phyloP scores from a whole-genome alignment of 805 yeast genomes.

The Ogataea corticis region DNA sequence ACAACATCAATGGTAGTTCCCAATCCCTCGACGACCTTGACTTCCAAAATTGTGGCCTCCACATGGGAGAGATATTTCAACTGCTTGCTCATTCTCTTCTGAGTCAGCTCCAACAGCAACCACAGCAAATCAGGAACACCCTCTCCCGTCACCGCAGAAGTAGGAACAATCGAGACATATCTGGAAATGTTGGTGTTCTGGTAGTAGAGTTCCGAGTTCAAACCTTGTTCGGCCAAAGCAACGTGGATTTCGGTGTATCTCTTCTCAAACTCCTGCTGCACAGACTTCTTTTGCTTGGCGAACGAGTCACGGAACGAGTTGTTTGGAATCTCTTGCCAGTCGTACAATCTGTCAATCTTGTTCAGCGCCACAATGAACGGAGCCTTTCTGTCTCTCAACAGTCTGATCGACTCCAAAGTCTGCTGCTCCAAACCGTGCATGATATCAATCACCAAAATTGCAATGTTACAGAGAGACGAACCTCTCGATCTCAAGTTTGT shows the following conservation, averaged over 20 bases:
- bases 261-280: constrained; percentile 88
- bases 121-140: constrained; percentile 99
- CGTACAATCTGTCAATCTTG: constrained; percentile 96
- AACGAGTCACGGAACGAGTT: constrained; percentile 95
- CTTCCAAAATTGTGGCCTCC: constrained; percentile 96
- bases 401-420: constrained; percentile 89
- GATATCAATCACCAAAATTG: constrained; percentile 95
- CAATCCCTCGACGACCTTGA: constrained; percentile 96
- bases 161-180: constrained; percentile 94
- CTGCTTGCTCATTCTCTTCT: constrained; percentile 98
- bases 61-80: constrained; percentile 91
- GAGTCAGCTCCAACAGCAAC: constrained; percentile 92
- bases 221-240: constrained; percentile 95
- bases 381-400: constrained; percentile 94
- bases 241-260: constrained; percentile 82
- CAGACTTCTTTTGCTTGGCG: constrained; percentile 76
- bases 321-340: constrained; percentile 89
- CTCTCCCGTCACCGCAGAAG: constrained; percentile 99
- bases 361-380: constrained; percentile 97
- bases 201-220: constrained; percentile 95
- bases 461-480: constrained; percentile 98
- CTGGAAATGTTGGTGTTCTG: constrained; percentile 92
- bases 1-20: constrained; percentile 99
- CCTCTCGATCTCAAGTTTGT: constrained; percentile 97
- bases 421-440: constrained; percentile 99